phyloP scores from a whole-genome alignment of 345 rosid genomes.

The Psidium guajava region DNA sequence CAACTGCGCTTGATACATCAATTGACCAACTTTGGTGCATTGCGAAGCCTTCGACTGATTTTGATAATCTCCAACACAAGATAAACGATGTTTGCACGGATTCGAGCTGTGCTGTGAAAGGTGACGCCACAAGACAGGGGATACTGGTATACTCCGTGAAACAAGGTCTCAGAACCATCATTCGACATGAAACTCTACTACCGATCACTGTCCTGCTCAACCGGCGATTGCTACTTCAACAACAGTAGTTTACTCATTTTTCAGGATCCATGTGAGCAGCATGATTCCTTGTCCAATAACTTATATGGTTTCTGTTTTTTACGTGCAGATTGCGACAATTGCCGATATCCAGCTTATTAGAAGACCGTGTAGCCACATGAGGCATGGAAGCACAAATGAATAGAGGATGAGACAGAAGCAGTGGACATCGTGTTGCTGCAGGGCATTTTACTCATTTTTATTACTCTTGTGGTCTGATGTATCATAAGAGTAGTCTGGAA shows the following conservation, averaged over 20 bases:
- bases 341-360: background rate
- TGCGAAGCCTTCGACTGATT: background rate
- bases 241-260: background rate
- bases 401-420: background rate
- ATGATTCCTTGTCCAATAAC: background rate
- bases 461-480: too few species aligned
- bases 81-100: background rate
- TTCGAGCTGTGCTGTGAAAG: background rate
- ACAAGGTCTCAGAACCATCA: background rate
- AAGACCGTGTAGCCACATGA: background rate
- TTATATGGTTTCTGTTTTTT: background rate
- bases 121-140: background rate
- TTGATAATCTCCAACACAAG: background rate
- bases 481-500: too few species aligned
- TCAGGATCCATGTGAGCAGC: background rate
- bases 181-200: background rate
- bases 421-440: background rate
- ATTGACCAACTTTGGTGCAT: background rate
- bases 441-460: background rate
- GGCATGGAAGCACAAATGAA: background rate
- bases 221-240: background rate
- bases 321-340: background rate
- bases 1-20: background rate
- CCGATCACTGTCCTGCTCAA: background rate
- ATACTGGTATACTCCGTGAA: background rate